Base-by-base conservation (phyloP, 805 yeast genomes). In the Yamadazyma philogaea region DNA sequence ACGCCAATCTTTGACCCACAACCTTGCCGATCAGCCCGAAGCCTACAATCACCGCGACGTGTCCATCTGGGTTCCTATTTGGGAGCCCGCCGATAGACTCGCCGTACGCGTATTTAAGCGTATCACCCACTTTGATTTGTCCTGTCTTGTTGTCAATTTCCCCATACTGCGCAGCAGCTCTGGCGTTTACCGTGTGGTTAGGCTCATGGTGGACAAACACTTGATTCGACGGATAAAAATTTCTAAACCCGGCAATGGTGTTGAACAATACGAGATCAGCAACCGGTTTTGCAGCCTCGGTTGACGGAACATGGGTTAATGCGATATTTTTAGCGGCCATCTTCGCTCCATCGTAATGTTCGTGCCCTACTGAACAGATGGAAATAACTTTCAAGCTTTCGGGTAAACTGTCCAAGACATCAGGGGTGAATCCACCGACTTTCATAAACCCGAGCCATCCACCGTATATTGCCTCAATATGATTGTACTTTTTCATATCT, bases 1-100 rank as follows among this genome's bases (percentile, higher is more conserved):
- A 65, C 37, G 65, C 40, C 45, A 86, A 67, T 52, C 82, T 72
- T 37, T 60, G 61, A 3, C 81, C 93, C 44, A 84, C 77, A 22
- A 72, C 69, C 55, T 74, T 74, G 7, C 95, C 95, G 51, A 86
- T 86, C 16, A 78, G 69, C 1, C 95, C 95, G 53, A 85, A 81
- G 0, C 95, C 95, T 3, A 84, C 77, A 26, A 86, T 72, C 2
- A 81, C 78, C 1, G 72, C 88, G 18, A 66, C 66, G 54, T 78
- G 81, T 16, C 79, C 79, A 12, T 60, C 57, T 6, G 89, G 88
- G 4, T 79, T 70, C 16, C 75, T 57, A 21, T 55, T 55, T 18
- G 59, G 52, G 45, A 76, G 64, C 2, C 76, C 70, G 31, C 79
- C 81, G 2, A 79, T 60, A 15, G 56, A 57, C 17, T 75, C 69